A percentile compares a stretch with the other conserved stretches of the same genome.
Conservation (phyloP, 192 early-diverging fungal genomes). For the Coemansia furcata region DNA sequence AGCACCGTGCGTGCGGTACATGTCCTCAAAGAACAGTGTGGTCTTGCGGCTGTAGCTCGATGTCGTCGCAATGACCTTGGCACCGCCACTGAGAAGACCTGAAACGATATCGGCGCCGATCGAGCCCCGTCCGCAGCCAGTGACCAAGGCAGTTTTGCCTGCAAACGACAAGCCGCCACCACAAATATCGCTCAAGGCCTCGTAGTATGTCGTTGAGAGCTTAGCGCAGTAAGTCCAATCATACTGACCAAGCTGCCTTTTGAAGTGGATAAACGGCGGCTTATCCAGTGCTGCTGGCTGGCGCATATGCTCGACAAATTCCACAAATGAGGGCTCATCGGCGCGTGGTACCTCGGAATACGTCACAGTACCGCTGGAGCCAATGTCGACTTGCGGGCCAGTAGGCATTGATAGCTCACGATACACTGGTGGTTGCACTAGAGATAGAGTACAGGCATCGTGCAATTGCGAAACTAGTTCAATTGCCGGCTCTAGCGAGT, state of each 20-base stretch:
- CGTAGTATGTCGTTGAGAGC: conserved; percentile 71
- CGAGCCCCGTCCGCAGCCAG: conserved; percentile 86
- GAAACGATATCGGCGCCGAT: conserved; percentile 90
- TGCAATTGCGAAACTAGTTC: conserved; percentile 63
- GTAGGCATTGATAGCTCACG: conserved; percentile 83
- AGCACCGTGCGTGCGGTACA: conserved; percentile 84
- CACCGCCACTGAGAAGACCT: conserved; percentile 85
- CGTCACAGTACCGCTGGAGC: conserved; percentile 67
- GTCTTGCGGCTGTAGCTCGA: conserved; percentile 78
- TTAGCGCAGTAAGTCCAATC: conserved; percentile 71
- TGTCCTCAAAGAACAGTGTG: conserved; percentile 81
- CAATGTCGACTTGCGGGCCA: conserved; percentile 70
- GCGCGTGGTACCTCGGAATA: conserved; percentile 80
- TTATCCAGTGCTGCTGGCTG: not conserved
- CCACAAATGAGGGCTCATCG: conserved; percentile 72
- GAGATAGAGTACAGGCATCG: conserved; percentile 73
- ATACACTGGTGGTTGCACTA: conserved; percentile 70
- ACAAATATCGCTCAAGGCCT: conserved; percentile 69
- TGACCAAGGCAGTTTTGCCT: conserved; percentile 78
- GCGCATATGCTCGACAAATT: conserved; percentile 78
- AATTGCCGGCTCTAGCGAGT: conserved; percentile 56
- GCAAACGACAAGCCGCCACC: conserved; percentile 78
- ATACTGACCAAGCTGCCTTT: not conserved
- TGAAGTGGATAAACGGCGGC: conserved; percentile 27
- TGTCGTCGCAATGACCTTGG: conserved; percentile 87